Evolutionary conservation across 176 grass and related monocot genomes (phyloP).

Genomic region (Saccharum spontaneum): DNA sequence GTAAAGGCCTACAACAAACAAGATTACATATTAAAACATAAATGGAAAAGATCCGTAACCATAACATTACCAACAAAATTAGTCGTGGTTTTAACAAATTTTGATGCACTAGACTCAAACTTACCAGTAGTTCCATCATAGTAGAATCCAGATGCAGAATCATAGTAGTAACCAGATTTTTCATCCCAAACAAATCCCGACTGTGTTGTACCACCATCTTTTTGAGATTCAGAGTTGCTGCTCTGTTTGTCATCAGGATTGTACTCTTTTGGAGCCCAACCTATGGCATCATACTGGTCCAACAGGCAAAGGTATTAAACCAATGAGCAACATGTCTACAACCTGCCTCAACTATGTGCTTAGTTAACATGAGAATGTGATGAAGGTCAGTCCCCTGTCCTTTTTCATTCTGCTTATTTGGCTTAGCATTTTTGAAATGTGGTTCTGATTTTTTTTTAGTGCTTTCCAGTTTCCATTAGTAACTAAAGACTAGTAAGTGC

Average conservation of each 20-base stretch:
- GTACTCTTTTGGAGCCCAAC: slow-evolving; percentile 98
- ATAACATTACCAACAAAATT: slow-evolving; percentile 1
- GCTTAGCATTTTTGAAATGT: background rate
- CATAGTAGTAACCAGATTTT: slow-evolving; percentile 98
- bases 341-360: slow-evolving; percentile 7
- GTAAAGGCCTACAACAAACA: slow-evolving; percentile 81
- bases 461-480: background rate
- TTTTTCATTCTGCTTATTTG: background rate
- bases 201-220: slow-evolving; percentile 56
- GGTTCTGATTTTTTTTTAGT: background rate
- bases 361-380: background rate
- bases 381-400: background rate
- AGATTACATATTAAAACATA: background rate
- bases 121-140: slow-evolving; percentile 99
- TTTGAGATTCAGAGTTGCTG: slow-evolving; percentile 46
- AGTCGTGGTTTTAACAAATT: background rate
- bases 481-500: background rate
- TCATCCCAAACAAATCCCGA: slow-evolving; percentile 99
- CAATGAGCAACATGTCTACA: slow-evolving; percentile 6
- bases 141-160: slow-evolving; percentile 97
- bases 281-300: slow-evolving; percentile 88
- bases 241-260: slow-evolving; percentile 72
- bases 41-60: background rate
- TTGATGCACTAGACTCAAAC: slow-evolving; percentile 1
- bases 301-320: slow-evolving; percentile 26